phyloP scores from a whole-genome alignment of 169 alveolate genomes.

The Eimeria praecox region DNA sequence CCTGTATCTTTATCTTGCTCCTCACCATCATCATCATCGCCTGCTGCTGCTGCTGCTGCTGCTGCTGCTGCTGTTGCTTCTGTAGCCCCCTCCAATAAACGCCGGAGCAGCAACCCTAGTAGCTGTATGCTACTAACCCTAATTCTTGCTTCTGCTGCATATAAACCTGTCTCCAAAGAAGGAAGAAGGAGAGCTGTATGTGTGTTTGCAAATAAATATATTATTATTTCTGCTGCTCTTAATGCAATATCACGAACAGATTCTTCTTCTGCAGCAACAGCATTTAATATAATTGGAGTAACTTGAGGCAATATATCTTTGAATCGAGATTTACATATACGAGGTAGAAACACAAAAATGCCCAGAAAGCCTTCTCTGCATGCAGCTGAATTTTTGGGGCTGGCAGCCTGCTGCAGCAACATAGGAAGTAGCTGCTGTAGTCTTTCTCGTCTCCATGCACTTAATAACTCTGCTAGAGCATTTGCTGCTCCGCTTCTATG shows the following conservation, averaged over 20 bases:
- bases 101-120: constrained; percentile 86
- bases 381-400: constrained; percentile 31
- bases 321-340: constrained; percentile 80
- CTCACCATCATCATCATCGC: too few relatives aligned
- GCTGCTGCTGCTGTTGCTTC: constrained; percentile 81
- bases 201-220: constrained; percentile 86
- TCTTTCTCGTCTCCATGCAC: constrained; percentile 52
- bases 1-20: too few relatives aligned
- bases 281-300: constrained; percentile 82
- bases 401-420: constrained; percentile 51
- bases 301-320: constrained; percentile 84
- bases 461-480: constrained; percentile 83
- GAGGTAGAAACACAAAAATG: constrained; percentile 87
- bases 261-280: constrained; percentile 85
- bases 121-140: constrained; percentile 86
- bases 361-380: constrained; percentile 88
- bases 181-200: constrained; percentile 87
- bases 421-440: constrained; percentile 67
- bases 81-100: constrained; percentile 67
- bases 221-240: constrained; percentile 85
- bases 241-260: constrained; percentile 87
- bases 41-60: constrained; percentile 77
- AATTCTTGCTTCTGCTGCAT: constrained; percentile 84
- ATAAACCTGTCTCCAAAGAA: constrained; percentile 87
- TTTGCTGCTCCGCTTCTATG: constrained; percentile 86